These are phyloP conservation scores for Trichoderma sp. DNA, from an alignment of 2,329 filamentous ascomycete species.

Conservation along the genomic window DNA sequence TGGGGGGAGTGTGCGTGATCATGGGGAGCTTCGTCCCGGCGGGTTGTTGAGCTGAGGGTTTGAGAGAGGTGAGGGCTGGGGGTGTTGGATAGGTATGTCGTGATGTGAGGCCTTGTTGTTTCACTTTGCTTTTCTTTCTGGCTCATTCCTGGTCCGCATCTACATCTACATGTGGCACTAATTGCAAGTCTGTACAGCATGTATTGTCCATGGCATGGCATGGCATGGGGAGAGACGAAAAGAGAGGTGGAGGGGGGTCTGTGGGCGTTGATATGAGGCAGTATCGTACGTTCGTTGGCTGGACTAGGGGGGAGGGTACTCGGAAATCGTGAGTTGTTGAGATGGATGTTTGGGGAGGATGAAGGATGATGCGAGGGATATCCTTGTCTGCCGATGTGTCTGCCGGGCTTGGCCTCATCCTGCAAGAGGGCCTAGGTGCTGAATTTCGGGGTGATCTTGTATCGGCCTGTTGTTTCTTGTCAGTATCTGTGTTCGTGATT, in stretches of 20 bases:
- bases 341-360: neutral
- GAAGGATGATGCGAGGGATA: neutral
- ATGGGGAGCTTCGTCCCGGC: neutral
- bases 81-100: neutral
- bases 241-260: no score
- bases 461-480: no score
- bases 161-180: no score
- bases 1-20: slow-evolving; percentile 9
- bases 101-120: neutral
- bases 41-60: slow-evolving; percentile 10
- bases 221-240: no score
- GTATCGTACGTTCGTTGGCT: no score
- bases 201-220: no score
- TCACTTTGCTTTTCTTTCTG: neutral
- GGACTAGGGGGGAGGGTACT: neutral
- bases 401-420: slow-evolving; percentile 4
- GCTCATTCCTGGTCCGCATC: neutral
- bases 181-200: no score
- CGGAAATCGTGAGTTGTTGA: slow-evolving; percentile 6
- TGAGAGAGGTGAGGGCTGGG: neutral
- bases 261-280: no score
- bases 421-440: neutral
- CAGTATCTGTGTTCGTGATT: no score
- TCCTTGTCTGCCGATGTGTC: slow-evolving; percentile 4
- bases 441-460: no score